Evolutionary conservation across 2,329 filamentous ascomycete species (phyloP).

Genomic region (Neofusicoccum parvum): DNA sequence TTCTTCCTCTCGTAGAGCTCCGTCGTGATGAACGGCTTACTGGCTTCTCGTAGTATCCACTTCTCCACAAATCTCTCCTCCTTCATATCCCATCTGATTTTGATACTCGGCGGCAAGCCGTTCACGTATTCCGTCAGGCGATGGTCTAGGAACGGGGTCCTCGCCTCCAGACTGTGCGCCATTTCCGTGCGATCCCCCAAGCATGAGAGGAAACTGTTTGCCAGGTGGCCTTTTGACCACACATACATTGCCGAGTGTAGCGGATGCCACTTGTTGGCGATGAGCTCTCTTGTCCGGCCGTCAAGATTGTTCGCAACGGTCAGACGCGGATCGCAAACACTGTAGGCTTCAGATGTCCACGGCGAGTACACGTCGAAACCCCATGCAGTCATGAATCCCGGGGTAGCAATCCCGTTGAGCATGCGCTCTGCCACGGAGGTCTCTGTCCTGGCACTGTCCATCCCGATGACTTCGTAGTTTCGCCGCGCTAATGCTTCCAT

Average conservation of each 20-base stretch:
- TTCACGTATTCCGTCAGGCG: conserved; percentile 44
- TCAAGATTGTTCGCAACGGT: conserved; percentile 38
- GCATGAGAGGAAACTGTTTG: conserved; percentile 43
- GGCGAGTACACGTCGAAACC: conserved; percentile 38
- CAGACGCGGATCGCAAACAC: conserved; percentile 34
- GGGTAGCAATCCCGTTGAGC: conserved; percentile 44
- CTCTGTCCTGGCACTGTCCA: conserved; percentile 29
- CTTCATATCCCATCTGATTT: conserved; percentile 36
- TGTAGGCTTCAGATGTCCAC: conserved; percentile 34
- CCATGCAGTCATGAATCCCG: conserved; percentile 39
- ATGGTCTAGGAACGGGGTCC: conserved; percentile 47
- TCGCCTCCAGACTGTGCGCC: conserved; percentile 45
- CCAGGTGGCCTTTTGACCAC: conserved; percentile 29
- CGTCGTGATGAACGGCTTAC: conserved; percentile 53
- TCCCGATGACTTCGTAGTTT: conserved; percentile 29
- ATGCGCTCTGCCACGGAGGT: conserved; percentile 36
- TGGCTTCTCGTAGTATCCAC: conserved; percentile 55
- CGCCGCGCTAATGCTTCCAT: conserved; percentile 17
- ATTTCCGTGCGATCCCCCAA: conserved; percentile 51
- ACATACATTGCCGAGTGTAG: conserved; percentile 31
- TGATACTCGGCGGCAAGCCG: conserved; percentile 39
- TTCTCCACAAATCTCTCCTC: conserved; percentile 44
- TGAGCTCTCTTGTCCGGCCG: conserved; percentile 32
- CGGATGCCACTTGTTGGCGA: conserved; percentile 32
- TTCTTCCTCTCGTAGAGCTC: conserved; percentile 56